These are phyloP conservation scores for Solanum sejunctum DNA, from an alignment of 257 asterid genomes.

Conservation along the genomic window DNA sequence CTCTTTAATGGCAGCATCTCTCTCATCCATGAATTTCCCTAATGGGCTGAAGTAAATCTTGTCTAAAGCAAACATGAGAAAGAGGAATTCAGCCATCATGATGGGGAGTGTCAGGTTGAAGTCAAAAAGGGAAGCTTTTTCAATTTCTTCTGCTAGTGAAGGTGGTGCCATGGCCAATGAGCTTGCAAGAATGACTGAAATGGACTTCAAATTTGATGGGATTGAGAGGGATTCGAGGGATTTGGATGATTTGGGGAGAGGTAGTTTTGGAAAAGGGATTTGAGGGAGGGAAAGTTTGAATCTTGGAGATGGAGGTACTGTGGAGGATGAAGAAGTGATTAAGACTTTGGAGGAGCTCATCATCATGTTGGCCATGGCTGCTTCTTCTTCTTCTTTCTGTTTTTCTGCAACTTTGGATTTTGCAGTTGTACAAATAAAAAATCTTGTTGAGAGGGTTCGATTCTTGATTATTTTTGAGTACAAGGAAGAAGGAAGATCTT, in stretches of 20 bases:
- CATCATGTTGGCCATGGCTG: conserved; percentile 59
- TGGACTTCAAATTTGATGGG: conserved; percentile 9
- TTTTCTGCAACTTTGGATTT: background rate
- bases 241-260: conserved; percentile 23
- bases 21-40: conserved; percentile 86
- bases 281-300: conserved; percentile 9
- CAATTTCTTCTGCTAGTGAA: conserved; percentile 60
- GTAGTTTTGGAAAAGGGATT: conserved; percentile 25
- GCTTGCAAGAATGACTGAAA: conserved; percentile 44
- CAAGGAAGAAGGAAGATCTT: background rate
- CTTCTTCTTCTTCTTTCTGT: background rate
- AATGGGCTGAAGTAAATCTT: conserved; percentile 72
- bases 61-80: conserved; percentile 89
- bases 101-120: conserved; percentile 86
- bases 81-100: conserved; percentile 53
- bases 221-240: conserved; percentile 21
- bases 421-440: background rate
- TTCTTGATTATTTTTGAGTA: background rate
- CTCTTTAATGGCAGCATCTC: conserved; percentile 74
- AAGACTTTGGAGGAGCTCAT: conserved; percentile 56
- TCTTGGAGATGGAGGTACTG: conserved; percentile 30
- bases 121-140: conserved; percentile 78
- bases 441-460: background rate
- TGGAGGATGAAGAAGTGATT: conserved; percentile 1
- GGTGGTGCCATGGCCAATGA: conserved; percentile 61